Percentiles rank a stretch among this genome's conserved stretches.
Conservation (phyloP, 1,284 basidiomycete species). For the Volvariella volvacea region DNA sequence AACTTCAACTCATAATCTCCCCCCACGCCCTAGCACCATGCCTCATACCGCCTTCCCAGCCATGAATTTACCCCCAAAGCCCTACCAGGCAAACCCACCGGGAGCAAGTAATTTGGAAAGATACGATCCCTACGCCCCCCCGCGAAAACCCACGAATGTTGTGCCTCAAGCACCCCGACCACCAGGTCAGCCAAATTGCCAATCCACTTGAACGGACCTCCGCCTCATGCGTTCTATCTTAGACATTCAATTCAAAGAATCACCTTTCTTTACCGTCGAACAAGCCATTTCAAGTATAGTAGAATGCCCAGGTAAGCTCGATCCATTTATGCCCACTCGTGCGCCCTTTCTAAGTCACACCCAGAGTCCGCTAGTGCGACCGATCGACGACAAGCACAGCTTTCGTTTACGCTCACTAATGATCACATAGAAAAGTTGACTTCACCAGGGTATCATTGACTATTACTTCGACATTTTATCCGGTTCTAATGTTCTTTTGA, state of each 20-base stretch:
- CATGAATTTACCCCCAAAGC: not conserved
- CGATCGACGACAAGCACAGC: slow-evolving; percentile 61
- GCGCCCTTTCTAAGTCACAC: slow-evolving; percentile 3
- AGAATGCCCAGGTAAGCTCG: slow-evolving; percentile 72
- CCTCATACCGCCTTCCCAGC: slow-evolving; percentile 16
- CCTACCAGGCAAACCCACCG: slow-evolving; percentile 8
- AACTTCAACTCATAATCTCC: slow-evolving; percentile 16
- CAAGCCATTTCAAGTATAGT: slow-evolving; percentile 54
- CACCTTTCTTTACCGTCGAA: slow-evolving; percentile 71
- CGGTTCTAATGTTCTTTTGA: not conserved
- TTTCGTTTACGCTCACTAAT: slow-evolving; percentile 55
- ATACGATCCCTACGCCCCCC: slow-evolving; percentile 60
- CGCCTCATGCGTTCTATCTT: slow-evolving; percentile 9
- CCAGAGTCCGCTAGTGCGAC: slow-evolving; percentile 71
- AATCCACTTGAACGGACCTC: slow-evolving; percentile 2
- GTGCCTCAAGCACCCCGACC: slow-evolving; percentile 15
- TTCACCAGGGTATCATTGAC: slow-evolving; percentile 37
- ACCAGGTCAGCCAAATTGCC: slow-evolving; percentile 17
- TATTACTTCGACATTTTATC: slow-evolving; percentile 10
- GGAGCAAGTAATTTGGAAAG: slow-evolving; percentile 27
- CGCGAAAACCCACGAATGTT: slow-evolving; percentile 35
- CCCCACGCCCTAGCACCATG: slow-evolving; percentile 9
- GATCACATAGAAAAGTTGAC: slow-evolving; percentile 62
- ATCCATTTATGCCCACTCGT: not conserved
- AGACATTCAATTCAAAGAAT: slow-evolving; percentile 74